Evolutionary conservation across 345 rosid genomes (phyloP).

Genomic region (Psidium friedrichsthalianum): DNA sequence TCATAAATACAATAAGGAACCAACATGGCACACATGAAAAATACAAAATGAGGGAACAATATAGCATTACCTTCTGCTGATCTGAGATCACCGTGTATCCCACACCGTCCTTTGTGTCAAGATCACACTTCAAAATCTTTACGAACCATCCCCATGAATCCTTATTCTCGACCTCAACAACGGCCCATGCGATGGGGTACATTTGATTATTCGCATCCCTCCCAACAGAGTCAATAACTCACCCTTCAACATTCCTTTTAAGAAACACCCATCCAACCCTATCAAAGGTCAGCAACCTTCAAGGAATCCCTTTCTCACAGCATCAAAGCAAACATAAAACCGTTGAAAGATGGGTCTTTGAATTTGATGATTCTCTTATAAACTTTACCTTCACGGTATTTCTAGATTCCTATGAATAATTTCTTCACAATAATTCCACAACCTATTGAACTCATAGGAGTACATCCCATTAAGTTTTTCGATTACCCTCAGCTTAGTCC

Average conservation of each 20-base stretch:
- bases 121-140: background rate
- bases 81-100: background rate
- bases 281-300: background rate
- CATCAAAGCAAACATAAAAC: background rate
- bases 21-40: too few relatives aligned
- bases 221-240: background rate
- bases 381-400: background rate
- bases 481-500: background rate
- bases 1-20: too few relatives aligned
- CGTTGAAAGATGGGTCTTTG: background rate
- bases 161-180: background rate
- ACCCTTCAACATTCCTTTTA: background rate
- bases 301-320: background rate
- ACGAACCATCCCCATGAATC: background rate
- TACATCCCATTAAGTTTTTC: background rate
- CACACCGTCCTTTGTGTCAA: background rate
- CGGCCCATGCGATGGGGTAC: background rate
- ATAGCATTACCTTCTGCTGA: background rate
- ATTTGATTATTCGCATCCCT: background rate
- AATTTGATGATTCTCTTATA: background rate
- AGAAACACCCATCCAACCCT: background rate
- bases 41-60: too few relatives aligned
- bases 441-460: background rate
- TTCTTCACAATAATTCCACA: background rate
- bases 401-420: background rate